Evolutionary conservation across 306 rosid genomes (phyloP), one percentile per base, ranked within the genome.

Genomic region (Carpinus fangiana): DNA sequence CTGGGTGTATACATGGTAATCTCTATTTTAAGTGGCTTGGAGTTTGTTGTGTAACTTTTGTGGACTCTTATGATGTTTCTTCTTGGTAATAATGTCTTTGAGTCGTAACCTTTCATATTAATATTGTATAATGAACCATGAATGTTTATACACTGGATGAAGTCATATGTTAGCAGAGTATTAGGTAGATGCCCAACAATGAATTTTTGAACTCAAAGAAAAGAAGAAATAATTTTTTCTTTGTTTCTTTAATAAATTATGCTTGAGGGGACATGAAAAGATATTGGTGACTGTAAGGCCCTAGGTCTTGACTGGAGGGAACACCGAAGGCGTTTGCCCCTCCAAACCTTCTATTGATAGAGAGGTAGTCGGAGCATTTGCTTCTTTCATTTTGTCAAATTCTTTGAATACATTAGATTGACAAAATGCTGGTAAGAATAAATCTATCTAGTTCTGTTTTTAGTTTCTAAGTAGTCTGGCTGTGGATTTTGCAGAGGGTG

Each of bases 401-500:
- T 76, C 56, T 70, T 70, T 41, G 69, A 73, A 52, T 52, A 47
- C 45, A 52, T n/a, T 56, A 14, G 47, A 31, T 61, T 31, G 60
- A 47, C 41, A 16, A 21, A 69, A 20, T 65, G 36, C 57, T 45
- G 51, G 70, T 75, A n/a, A 18, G 31, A 75, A 52, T 66, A 51
- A 26, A 65, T 85, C 34, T 69, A 56, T 50, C 72, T 61, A 47
- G 72, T 66, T 61, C 72, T 64, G 62, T 66, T 73, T 74, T 41
- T 5, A 56, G 61, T 53, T 82, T 79, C 70, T 89, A 76, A 82
- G 41, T 77, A 45, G 51, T 79, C 51, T 54, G 72, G 34, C 46
- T 60, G 46, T 76, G 76, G 76, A 82, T 87, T 83, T 87, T 86
- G 93, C 92, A 94, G 98, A 94, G 90, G 97, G 97, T 50, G 83